Evolutionary conservation across 2,329 filamentous ascomycete genomes (phyloP), one percentile per base, ranked within the genome.

Genomic region (Diaporthe destruens): DNA sequence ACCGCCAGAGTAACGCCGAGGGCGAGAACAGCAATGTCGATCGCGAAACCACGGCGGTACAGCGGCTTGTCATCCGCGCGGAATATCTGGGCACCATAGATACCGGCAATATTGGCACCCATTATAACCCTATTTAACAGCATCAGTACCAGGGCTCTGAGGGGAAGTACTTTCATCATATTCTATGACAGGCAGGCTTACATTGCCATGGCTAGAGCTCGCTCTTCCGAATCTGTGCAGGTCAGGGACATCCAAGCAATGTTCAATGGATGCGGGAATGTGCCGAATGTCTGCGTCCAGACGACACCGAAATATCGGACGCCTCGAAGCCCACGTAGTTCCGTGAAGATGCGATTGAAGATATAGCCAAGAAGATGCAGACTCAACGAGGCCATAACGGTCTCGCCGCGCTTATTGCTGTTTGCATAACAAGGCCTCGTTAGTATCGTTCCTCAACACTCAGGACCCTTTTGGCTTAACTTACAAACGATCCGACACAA

Each of bases 31-130:
- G 80, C 83, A 36, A 85, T 84, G 54, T 81, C 81, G 72, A 87
- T 79, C 29, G 80, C 82, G 76, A 88, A 90, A 1, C 83, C 87
- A 20, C 86, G 83, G 3, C 84, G 83, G 77, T 89, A 89, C 1
- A 82, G 80, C 0, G 87, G 87, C 56, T 78, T 79, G 75, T 89
- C 87, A 68, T 89, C 86, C 0, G 79, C 75, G 29, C 86, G 86
- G 83, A 90, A 91, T 73, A 91, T 87, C 77, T 91, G 88, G 0
- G 87, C 87, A 4, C 89, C 89, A 70, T 89, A 88, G 67, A 91
- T 90, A 29, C 88, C 88, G 0, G 88, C 88, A 34, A 87, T 87
- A 75, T 91, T 91, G 61, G 88, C 89, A 25, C 87, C 86, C 88
- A 90, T 90, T 73, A 91, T 89, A 12, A 66, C 67, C 90, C 83